These are phyloP conservation scores for Peronospora belbahrii DNA, from an alignment of 352 stramenopile species.

Conservation along the genomic window DNA sequence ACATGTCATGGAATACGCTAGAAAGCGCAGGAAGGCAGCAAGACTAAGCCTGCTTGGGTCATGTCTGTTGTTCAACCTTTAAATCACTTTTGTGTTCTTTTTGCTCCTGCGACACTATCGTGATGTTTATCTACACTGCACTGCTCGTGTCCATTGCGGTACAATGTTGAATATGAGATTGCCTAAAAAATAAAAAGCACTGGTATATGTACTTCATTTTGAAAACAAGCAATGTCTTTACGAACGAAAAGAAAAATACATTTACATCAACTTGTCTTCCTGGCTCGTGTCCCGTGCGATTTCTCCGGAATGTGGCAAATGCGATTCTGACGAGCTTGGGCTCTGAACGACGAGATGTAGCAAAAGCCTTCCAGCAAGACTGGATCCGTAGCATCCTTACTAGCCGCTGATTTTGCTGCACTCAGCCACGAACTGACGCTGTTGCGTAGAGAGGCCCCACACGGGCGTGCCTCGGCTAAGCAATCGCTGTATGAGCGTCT, in stretches of 20 bases:
- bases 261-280: conserved; percentile 16
- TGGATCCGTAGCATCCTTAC: conserved; percentile 2
- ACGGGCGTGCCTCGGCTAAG: conserved; percentile 64
- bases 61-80: too few species aligned
- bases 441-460: conserved; percentile 62
- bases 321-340: neutral
- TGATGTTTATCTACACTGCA: too few species aligned
- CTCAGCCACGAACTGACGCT: conserved; percentile 67
- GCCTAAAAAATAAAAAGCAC: too few species aligned
- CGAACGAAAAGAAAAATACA: conserved; percentile 13
- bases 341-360: neutral
- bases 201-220: too few species aligned
- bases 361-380: conserved; percentile 2
- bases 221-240: neutral
- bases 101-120: too few species aligned
- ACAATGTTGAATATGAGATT: too few species aligned
- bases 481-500: conserved; percentile 52
- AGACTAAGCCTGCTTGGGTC: too few species aligned
- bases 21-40: too few species aligned
- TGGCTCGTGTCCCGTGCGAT: conserved; percentile 27
- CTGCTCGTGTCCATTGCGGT: too few species aligned
- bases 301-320: conserved; percentile 18
- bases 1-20: too few species aligned
- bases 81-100: too few species aligned
- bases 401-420: conserved; percentile 31